Percentiles rank a stretch among this genome's conserved stretches.
These are phyloP conservation scores for Gamarada debralockiae DNA, from an alignment of 495 filamentous ascomycete genomes.

Conservation along the genomic window DNA sequence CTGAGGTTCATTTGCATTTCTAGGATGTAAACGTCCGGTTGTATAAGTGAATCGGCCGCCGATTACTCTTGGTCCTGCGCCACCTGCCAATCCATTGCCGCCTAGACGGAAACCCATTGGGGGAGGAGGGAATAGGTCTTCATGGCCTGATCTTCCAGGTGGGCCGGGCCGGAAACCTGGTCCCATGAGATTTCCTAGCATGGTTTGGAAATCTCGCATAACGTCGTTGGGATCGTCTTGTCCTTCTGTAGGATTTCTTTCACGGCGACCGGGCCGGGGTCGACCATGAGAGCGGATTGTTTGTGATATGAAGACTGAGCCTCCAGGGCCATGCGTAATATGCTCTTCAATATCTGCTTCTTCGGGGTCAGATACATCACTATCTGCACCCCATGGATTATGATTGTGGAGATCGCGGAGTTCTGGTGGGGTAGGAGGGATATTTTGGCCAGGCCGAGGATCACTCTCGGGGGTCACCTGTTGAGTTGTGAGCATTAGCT, in stretches of 20 bases:
- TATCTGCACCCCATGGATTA: constrained; percentile 37
- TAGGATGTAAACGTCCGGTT: constrained; percentile 9
- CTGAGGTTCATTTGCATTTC: constrained; percentile 16
- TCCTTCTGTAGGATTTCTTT: background rate
- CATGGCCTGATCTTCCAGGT: constrained; percentile 25
- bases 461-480: constrained; percentile 39
- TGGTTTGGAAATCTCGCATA: constrained; percentile 26
- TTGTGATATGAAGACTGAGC: constrained; percentile 33
- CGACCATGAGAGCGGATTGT: constrained; percentile 7
- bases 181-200: constrained; percentile 25
- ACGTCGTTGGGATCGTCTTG: constrained; percentile 18
- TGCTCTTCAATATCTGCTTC: constrained; percentile 46
- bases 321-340: constrained; percentile 39
- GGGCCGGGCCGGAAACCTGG: constrained; percentile 20
- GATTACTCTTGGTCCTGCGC: constrained; percentile 7
- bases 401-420: constrained; percentile 21
- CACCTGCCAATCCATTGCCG: constrained; percentile 2
- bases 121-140: constrained; percentile 17
- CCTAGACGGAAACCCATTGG: constrained; percentile 2
- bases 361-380: constrained; percentile 42
- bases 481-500: constrained; percentile 21
- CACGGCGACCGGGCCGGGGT: background rate
- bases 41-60: constrained; percentile 20
- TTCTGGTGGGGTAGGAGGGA: constrained; percentile 36
- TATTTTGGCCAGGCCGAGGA: constrained; percentile 29